Evolutionary conservation across 2,329 filamentous ascomycete species (phyloP), one percentile per base, ranked within the genome.

Genomic region (Fusarium cyanostomum): DNA sequence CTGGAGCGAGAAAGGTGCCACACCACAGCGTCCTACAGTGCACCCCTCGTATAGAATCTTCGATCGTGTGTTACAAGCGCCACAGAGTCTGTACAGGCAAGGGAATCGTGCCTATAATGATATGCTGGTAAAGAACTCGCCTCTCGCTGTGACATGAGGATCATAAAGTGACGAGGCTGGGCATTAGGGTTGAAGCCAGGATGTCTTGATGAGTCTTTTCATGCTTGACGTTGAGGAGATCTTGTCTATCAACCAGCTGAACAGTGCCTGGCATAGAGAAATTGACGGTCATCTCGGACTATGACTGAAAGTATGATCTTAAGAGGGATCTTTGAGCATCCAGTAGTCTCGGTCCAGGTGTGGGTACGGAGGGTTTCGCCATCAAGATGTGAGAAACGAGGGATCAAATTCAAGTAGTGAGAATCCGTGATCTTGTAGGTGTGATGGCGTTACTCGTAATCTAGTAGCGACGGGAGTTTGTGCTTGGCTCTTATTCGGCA

Each of bases 11-110:
- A 15, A 71, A 69, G 2, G 68, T 69, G 7, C 63, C 64, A 7
- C 66, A 66, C 68, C 66, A 71, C 2, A 71, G 26, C 2, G 67
- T 62, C 68, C 68, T 71, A 28, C 57, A 60, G 28, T 71, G 69
- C 6, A 57, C 43, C 13, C 68, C 68, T n/a, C 68, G 69, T 71
- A 15, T 69, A 70, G 30, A 71, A 69, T 0, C 68, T 66, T 28
- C 68, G 61, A 8, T 70, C 66, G 49, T 70, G 68, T 0, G 62
- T 66, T n/a, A n/a, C n/a, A n/a, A n/a, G n/a, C n/a, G n/a, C n/a
- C n/a, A n/a, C 0, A 71, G 44, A 0, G 68, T 71, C 35, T 71
- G 68, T 48, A 62, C 56, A 2, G 68, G 68, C 0, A 68, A 70
- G 2, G 68, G 58, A 13, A 63, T 58, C 5, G 69, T 52, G 24